phyloP scores from a whole-genome alignment of 108 stramenopile species.

The Epithemia pelagica region DNA sequence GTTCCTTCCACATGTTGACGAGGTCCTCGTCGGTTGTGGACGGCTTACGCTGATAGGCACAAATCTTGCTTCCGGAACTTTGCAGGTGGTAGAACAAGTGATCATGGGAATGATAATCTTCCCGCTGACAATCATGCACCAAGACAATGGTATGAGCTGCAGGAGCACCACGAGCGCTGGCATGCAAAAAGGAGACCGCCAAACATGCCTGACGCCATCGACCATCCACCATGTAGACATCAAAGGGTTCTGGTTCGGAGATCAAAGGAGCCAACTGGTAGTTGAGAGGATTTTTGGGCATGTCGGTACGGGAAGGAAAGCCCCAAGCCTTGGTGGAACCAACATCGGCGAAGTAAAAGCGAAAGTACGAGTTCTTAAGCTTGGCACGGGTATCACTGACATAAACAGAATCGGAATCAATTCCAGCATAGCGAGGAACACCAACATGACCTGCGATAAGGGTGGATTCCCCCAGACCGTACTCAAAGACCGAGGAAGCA shows the following conservation, averaged over 20 bases:
- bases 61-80: constrained; percentile 7
- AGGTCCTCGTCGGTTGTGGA: constrained; percentile 19
- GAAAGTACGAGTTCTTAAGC: constrained; percentile 18
- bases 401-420: constrained; percentile 44
- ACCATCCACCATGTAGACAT: constrained; percentile 51
- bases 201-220: constrained; percentile 34
- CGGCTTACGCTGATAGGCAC: constrained; percentile 19
- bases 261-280: constrained; percentile 32
- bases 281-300: constrained; percentile 19
- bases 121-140: constrained; percentile 23
- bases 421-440: constrained; percentile 37
- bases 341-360: constrained; percentile 42
- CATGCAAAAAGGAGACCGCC: constrained; percentile 28
- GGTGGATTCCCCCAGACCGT: constrained; percentile 45
- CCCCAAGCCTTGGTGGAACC: constrained; percentile 30
- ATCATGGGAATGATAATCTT: constrained; percentile 1
- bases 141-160: constrained; percentile 8
- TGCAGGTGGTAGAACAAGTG: constrained; percentile 11
- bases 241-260: constrained; percentile 31
- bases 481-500: constrained; percentile 45
- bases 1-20: constrained; percentile 19
- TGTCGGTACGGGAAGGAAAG: constrained; percentile 9
- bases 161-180: constrained; percentile 5
- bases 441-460: constrained; percentile 33
- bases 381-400: constrained; percentile 20